Conservation (phyloP, 2,329 filamentous ascomycete species). For the Arthroderma sp. region DNA sequence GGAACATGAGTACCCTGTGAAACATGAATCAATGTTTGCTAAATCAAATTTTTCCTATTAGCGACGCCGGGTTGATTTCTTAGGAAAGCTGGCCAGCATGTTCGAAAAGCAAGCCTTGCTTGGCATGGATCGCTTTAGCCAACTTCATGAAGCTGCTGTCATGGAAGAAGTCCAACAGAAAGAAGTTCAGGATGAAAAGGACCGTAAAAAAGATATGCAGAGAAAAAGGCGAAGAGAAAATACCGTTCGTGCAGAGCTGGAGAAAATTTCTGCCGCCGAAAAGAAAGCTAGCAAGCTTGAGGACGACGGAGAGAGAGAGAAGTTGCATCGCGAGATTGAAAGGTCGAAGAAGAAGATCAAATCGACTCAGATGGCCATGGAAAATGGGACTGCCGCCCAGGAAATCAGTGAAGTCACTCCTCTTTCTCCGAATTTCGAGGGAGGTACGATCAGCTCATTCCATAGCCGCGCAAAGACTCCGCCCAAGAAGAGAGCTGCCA, state of each 20-base stretch:
- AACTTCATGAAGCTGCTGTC: slow-evolving; percentile 65
- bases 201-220: slow-evolving; percentile 99
- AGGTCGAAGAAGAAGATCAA: slow-evolving; percentile 86
- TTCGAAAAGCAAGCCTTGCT: slow-evolving; percentile 55
- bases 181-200: slow-evolving; percentile 87
- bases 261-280: slow-evolving; percentile 69
- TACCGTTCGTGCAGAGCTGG: slow-evolving; percentile 73
- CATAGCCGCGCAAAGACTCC: slow-evolving; percentile 47
- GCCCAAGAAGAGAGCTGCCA: slow-evolving; percentile 42
- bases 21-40: background rate
- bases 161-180: slow-evolving; percentile 77
- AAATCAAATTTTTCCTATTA: slow-evolving; percentile 20
- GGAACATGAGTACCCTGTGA: background rate
- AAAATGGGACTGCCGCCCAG: slow-evolving; percentile 63
- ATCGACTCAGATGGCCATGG: slow-evolving; percentile 74
- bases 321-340: slow-evolving; percentile 72
- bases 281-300: slow-evolving; percentile 64
- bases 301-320: slow-evolving; percentile 69
- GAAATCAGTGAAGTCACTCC: slow-evolving; percentile 59
- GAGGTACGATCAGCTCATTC: slow-evolving; percentile 75
- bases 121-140: slow-evolving; percentile 63
- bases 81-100: slow-evolving; percentile 44
- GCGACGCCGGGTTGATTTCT: slow-evolving; percentile 46
- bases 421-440: slow-evolving; percentile 68
- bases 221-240: slow-evolving; percentile 91